Percentiles rank a stretch among this genome's conserved stretches.
These are phyloP conservation scores for Hypoxylon subgilvum DNA, from an alignment of 495 filamentous ascomycete species.

Conservation along the genomic window DNA sequence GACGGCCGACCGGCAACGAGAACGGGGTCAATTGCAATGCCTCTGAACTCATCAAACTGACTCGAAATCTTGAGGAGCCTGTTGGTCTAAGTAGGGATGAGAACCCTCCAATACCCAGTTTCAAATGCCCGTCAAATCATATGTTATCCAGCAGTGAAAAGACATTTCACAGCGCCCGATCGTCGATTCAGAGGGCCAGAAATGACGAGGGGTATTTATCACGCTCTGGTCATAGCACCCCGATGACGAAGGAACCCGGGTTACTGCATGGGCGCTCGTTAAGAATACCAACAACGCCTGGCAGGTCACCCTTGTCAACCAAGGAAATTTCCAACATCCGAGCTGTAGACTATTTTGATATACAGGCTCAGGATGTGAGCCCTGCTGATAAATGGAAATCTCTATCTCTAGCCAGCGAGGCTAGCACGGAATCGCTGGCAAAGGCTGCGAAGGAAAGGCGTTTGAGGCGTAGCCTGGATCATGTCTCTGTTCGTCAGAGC, in stretches of 20 bases:
- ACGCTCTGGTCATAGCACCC: too few species aligned
- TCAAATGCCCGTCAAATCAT: background rate
- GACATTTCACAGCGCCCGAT: slow-evolving; percentile 14
- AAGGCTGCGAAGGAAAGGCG: slow-evolving; percentile 37
- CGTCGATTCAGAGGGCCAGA: slow-evolving; percentile 12
- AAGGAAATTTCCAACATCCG: slow-evolving; percentile 4
- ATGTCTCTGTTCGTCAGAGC: slow-evolving; percentile 8
- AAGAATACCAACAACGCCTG: slow-evolving; percentile 3
- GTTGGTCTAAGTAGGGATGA: background rate
- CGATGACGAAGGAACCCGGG: background rate
- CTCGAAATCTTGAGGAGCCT: background rate
- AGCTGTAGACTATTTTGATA: background rate
- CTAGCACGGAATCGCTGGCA: slow-evolving; percentile 35
- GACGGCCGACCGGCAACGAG: background rate
- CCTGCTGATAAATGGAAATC: slow-evolving; percentile 30
- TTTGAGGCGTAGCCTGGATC: slow-evolving; percentile 25
- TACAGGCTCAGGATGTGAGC: background rate
- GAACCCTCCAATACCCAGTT: background rate
- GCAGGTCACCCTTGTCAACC: slow-evolving; percentile 6
- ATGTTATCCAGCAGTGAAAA: slow-evolving; percentile 15
- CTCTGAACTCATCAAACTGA: background rate
- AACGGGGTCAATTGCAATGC: too few species aligned
- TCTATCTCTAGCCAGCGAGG: slow-evolving; percentile 23
- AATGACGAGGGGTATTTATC: background rate
- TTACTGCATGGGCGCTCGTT: background rate